Conservation (phyloP, 768 basidiomycete species). For the Fistulinella prunicolor region DNA sequence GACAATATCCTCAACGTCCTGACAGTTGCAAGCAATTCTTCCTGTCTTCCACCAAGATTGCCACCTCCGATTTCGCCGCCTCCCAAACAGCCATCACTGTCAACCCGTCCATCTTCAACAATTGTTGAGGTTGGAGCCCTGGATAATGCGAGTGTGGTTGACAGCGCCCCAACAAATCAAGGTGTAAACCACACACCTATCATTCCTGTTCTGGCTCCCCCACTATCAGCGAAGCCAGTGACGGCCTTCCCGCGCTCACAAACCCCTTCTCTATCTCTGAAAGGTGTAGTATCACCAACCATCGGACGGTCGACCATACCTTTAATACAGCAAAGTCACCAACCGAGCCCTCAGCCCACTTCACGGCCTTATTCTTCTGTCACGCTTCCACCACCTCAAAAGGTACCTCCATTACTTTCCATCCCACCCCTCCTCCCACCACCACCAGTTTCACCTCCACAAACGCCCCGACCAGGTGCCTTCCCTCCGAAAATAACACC, state of each 20-base stretch:
- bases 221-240: conserved; percentile 33
- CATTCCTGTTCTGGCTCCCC: conserved; percentile 17
- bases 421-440: conserved; percentile 31
- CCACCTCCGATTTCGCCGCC: conserved; percentile 47
- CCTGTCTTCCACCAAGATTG: conserved; percentile 41
- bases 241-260: conserved; percentile 14
- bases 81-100: conserved; percentile 24
- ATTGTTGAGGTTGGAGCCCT: conserved; percentile 4
- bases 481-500: conserved; percentile 6
- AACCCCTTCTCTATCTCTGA: conserved; percentile 11
- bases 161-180: neutral
- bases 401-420: conserved; percentile 21
- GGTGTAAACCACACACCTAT: conserved; percentile 1
- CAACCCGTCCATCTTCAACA: conserved; percentile 10
- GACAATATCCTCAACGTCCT: conserved; percentile 37
- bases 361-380: conserved; percentile 19
- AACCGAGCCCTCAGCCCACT: conserved; percentile 18
- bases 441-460: conserved; percentile 30
- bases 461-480: conserved; percentile 27
- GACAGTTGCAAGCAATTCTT: conserved; percentile 40
- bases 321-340: conserved; percentile 13
- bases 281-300: neutral
- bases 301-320: conserved; percentile 2
- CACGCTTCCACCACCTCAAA: conserved; percentile 24
- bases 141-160: neutral